phyloP scores from a whole-genome alignment of 148 eudicot genomes.

The Heliamphora exappendiculata region DNA sequence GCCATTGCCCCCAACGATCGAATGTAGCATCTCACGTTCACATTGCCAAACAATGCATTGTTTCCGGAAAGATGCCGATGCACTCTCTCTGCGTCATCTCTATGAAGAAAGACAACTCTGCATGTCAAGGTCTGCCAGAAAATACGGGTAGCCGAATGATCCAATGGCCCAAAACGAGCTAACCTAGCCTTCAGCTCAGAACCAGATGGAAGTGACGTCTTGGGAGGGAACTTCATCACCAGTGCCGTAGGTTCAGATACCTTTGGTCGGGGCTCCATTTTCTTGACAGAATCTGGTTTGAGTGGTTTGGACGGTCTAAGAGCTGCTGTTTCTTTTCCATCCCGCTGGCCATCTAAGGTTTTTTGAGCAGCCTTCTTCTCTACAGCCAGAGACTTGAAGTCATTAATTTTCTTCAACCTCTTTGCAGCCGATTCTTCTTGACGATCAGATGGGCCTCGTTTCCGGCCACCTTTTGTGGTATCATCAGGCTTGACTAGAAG shows the following conservation, averaged over 20 bases:
- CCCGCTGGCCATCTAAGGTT: constrained; percentile 31
- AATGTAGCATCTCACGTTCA: constrained; percentile 38
- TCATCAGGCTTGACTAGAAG: constrained; percentile 35
- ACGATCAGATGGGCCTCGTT: constrained; percentile 60
- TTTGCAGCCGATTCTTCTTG: constrained; percentile 54
- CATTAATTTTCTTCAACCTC: constrained; percentile 38
- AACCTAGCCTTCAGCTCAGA: constrained; percentile 75
- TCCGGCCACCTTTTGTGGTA: constrained; percentile 44
- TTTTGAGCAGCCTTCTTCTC: constrained; percentile 47
- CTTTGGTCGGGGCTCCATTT: constrained; percentile 27
- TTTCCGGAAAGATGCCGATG: constrained; percentile 34
- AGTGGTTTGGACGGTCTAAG: constrained; percentile 19
- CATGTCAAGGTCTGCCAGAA: constrained; percentile 61
- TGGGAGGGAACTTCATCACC: constrained; percentile 64
- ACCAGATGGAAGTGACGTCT: constrained; percentile 57
- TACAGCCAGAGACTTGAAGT: constrained; percentile 29
- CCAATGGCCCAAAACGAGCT: constrained; percentile 80
- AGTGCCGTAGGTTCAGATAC: constrained; percentile 55
- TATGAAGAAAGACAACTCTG: constrained; percentile 53
- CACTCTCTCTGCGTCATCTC: constrained; percentile 58
- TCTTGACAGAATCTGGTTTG: constrained; percentile 29
- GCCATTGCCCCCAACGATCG: constrained; percentile 22
- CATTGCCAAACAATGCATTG: constrained; percentile 46
- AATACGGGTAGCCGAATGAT: constrained; percentile 49
- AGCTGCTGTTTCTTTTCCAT: constrained; percentile 33